Evolutionary conservation across 768 basidiomycete genomes (phyloP), one percentile per base, ranked within the genome.

Genomic region (Suillus ampliporus): DNA sequence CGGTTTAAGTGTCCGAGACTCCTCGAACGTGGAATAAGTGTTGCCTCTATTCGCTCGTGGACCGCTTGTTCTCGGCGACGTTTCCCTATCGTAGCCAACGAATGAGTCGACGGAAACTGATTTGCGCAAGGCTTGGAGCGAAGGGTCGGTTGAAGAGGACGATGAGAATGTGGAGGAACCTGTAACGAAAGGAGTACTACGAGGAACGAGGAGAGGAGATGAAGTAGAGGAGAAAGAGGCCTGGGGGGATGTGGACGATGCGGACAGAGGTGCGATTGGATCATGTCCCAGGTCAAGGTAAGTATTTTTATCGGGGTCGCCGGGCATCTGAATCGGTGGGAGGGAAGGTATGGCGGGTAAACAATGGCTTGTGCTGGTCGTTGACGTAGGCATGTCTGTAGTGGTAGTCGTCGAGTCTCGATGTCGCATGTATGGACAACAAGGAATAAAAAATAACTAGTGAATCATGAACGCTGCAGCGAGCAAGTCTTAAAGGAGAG

Each of bases 31-130:
- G 21, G 78, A 65, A 50, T 76, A 75, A 31, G 78, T 72, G 61
- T 74, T 72, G 64, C 71, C 76, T 68, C 82, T 75, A 69, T 75
- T 77, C 19, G 79, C 75, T 4, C 80, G 77, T 46, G 79, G 73
- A 44, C 70, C 68, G 23, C 74, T 67, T 17, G 70, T 21, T 59
- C 72, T 63, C 10, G 75, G 66, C 34, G 74, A 62, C 54, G 72
- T 72, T 47, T 81, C 78, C 66, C 77, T 78, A 67, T 76, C 75
- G 69, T 79, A 79, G 40, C 77, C 78, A 54, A 84, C 82, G 73
- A 92, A 89, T 11, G 91, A 92, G 74, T 92, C 91, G 63, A 88
- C 90, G 23, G 91, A 92, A 63, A 89, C 76, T 34, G 90, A 89
- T 78, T 92, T 92, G 68, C 89, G 84, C 60, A 92, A 83, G 63